Base-by-base conservation (phyloP, 169 alveolate species). In the Plasmodium cynomolgi region DNA sequence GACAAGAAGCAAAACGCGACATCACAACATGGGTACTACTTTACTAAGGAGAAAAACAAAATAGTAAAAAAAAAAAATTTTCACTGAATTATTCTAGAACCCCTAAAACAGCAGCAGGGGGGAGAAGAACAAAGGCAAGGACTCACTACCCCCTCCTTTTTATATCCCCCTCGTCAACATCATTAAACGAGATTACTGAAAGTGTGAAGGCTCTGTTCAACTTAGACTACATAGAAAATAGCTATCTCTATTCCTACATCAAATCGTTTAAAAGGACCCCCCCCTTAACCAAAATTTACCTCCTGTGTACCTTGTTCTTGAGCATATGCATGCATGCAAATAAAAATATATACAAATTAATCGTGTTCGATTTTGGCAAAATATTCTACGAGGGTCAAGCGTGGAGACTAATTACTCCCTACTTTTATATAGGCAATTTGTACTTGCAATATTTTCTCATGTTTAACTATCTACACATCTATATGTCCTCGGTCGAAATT, bases 351-450 rank as follows among this genome's bases (percentile, higher is more conserved):
- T 90, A 90, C 82, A 90, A 90, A 37, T 82, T 83, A 29, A 77
- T 96, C 56, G 81, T 91, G 81, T 96, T 86, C 74, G 97, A 95
- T 80, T 83, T 92, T 34, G 37, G 94, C 6, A 77, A 85, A 9
- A 58, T 92, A 7, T 84, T 96, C 47, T 74, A 94, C 68, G 72
- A 92, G n/a, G 93, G 96, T n/a, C 95, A 96, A 80, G 26, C 92
- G 23, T 96, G 97, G 97, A 91, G 97, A 26, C 68, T 96, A 71
- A 23, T 95, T 26, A 93, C 97, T 7, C 97, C 97, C 17, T 96
- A 90, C 80, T 92, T 96, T n/a, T 82, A 91, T 80, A 95, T 95
- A 54, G 97, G 97, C 5, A 96, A 90, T 84, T 95, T 96, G 29
- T 96, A 96, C 92, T 80, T 96, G n/a, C 94, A 92, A 26, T 96